Percentiles rank a stretch among this genome's conserved stretches.
phyloP scores from a whole-genome alignment of 2,329 filamentous ascomycete genomes.

The Exophiala bonariae region DNA sequence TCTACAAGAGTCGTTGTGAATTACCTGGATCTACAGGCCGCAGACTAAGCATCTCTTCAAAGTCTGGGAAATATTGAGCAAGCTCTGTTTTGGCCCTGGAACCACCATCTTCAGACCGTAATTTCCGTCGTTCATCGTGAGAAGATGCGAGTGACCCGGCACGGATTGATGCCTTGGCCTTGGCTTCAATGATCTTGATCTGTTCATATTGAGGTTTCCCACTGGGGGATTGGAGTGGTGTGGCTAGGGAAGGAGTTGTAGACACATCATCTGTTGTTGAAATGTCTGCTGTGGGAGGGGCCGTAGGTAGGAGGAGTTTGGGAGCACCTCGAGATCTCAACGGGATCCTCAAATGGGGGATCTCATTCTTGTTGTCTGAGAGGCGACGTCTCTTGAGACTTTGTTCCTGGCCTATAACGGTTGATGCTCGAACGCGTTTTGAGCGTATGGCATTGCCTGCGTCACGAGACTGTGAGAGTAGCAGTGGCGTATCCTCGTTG shows the following conservation, averaged over 20 bases:
- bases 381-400: conserved; percentile 26
- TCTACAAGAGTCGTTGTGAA: conserved; percentile 7
- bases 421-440: conserved; percentile 23
- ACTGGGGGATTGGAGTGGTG: conserved; percentile 22
- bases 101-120: conserved; percentile 81
- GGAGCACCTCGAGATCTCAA: conserved; percentile 25
- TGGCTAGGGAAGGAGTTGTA: conserved; percentile 9
- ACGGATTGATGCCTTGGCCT: conserved; percentile 24
- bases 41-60: conserved; percentile 90
- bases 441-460: conserved; percentile 15
- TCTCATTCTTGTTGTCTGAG: conserved; percentile 18
- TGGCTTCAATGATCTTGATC: conserved; percentile 28
- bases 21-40: conserved; percentile 75
- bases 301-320: conserved; percentile 13
- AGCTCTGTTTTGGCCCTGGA: conserved; percentile 88
- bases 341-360: conserved; percentile 26
- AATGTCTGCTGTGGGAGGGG: conserved; percentile 6
- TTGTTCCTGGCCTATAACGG: conserved; percentile 17
- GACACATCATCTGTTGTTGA: conserved; percentile 8
- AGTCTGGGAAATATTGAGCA: conserved; percentile 86
- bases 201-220: conserved; percentile 29
- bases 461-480: conserved; percentile 17
- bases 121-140: conserved; percentile 66
- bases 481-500: conserved; percentile 23
- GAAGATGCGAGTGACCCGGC: conserved; percentile 8